Evolutionary conservation across 495 filamentous ascomycete genomes (phyloP).

Genomic region (Neurospora sp.): DNA sequence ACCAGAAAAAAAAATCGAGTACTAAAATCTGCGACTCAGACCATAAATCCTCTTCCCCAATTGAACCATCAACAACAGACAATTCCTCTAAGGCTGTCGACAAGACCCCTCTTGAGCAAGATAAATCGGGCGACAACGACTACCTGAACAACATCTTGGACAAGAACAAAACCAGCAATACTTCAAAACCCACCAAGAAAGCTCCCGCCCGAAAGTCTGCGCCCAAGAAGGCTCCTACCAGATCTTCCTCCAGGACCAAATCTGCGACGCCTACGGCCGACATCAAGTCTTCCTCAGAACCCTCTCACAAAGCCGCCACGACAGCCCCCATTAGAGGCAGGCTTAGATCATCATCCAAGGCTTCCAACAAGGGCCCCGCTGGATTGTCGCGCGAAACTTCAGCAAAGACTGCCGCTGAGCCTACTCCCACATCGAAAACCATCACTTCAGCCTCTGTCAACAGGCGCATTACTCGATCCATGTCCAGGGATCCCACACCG

Average conservation of each 20-base stretch:
- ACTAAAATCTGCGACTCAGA: background rate
- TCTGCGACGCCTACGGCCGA: accelerated
- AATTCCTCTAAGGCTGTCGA: background rate
- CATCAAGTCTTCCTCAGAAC: background rate
- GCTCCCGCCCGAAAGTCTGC: background rate
- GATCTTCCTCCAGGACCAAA: background rate
- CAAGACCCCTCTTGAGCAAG: background rate
- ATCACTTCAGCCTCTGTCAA: background rate
- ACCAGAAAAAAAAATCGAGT: background rate
- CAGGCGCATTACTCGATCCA: background rate
- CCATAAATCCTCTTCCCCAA: background rate
- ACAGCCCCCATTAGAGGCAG: background rate
- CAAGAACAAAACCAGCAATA: background rate
- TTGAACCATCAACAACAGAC: background rate
- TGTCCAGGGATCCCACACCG: no score
- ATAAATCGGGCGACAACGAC: no score
- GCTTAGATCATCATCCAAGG: background rate
- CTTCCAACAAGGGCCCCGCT: background rate
- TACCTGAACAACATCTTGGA: no score
- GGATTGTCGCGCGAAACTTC: background rate
- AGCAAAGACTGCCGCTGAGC: no score
- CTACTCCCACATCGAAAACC: no score
- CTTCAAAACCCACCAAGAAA: background rate
- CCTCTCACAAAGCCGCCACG: background rate
- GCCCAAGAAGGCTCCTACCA: no score